Conservation (phyloP, 176 grass and related monocot genomes). For the Juncus inflexus region DNA sequence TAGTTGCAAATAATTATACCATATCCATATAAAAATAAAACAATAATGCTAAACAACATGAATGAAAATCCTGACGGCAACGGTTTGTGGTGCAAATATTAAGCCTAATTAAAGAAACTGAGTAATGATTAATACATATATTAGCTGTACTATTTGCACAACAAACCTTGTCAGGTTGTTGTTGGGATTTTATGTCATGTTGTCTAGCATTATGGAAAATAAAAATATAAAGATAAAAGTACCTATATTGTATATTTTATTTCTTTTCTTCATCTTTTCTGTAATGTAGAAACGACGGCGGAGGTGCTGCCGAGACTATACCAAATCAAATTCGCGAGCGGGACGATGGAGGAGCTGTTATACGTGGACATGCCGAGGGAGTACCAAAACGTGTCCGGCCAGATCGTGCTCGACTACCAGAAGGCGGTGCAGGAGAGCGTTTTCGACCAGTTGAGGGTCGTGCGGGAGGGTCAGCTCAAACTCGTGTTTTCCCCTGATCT, state of each 20-base stretch:
- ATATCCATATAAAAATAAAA: too few relatives aligned
- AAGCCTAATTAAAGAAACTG: too few relatives aligned
- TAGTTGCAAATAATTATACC: too few relatives aligned
- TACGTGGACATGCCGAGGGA: constrained; percentile 98
- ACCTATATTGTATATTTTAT: not conserved
- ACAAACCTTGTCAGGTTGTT: too few relatives aligned
- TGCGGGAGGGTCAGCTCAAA: constrained; percentile 88
- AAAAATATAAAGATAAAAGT: constrained; percentile 28
- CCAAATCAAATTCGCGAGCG: constrained; percentile 98
- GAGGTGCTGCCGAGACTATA: constrained; percentile 91
- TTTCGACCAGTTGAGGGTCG: constrained; percentile 88
- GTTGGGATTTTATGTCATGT: too few relatives aligned
- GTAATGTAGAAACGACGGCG: constrained; percentile 67
- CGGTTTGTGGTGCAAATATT: too few relatives aligned
- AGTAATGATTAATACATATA: too few relatives aligned
- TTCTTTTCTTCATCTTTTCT: not conserved
- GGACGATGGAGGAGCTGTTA: constrained; percentile 85
- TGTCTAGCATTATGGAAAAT: too few relatives aligned
- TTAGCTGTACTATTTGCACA: too few relatives aligned
- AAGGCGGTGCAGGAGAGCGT: constrained; percentile 99
- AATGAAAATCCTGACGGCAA: too few relatives aligned
- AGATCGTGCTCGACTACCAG: constrained; percentile 93
- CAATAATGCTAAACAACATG: too few relatives aligned
- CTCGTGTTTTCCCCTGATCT: constrained; percentile 86
- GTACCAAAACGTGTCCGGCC: constrained; percentile 76